Conservation (phyloP, 805 yeast genomes). For the Ogataea thermomethanolica region DNA sequence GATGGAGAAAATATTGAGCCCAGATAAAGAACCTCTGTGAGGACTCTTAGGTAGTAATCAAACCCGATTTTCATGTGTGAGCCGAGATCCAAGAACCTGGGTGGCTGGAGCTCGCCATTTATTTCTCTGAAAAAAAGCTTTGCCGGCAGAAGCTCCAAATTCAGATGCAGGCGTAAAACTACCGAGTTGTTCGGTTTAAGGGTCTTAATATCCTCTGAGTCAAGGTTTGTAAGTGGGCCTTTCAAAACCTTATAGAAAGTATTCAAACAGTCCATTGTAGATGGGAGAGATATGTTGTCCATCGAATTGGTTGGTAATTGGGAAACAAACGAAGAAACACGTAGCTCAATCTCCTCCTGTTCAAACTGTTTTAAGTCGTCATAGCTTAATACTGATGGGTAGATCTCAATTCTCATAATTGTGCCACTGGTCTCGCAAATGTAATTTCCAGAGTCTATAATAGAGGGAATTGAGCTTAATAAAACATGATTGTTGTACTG, state of each 20-base stretch:
- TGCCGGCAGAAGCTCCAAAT: slow-evolving; percentile 47
- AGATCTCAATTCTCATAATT: slow-evolving; percentile 51
- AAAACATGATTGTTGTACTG: slow-evolving; percentile 13
- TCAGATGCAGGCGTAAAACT: slow-evolving; percentile 53
- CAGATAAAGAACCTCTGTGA: slow-evolving; percentile 49
- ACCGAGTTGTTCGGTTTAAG: slow-evolving; percentile 48
- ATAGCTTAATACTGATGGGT: slow-evolving; percentile 45
- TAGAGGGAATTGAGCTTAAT: slow-evolving; percentile 30
- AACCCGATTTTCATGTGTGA: slow-evolving; percentile 25
- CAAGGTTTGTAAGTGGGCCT: slow-evolving; percentile 55
- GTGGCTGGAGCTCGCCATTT: slow-evolving; percentile 31
- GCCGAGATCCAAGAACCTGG: slow-evolving; percentile 28
- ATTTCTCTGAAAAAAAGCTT: slow-evolving; percentile 44
- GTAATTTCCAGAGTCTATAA: slow-evolving; percentile 46
- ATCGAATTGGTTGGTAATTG: slow-evolving; percentile 10
- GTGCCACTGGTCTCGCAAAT: slow-evolving; percentile 44
- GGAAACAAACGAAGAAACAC: slow-evolving; percentile 42
- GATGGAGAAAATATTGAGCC: slow-evolving; percentile 31
- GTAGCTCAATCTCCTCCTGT: slow-evolving; percentile 44
- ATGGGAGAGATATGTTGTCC: slow-evolving; percentile 37
- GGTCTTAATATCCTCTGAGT: slow-evolving; percentile 48
- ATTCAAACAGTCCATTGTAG: slow-evolving; percentile 53
- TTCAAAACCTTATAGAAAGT: slow-evolving; percentile 61
- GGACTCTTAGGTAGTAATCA: slow-evolving; percentile 53
- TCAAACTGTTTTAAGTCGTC: slow-evolving; percentile 48